Base-by-base conservation (phyloP, 2,329 filamentous ascomycete genomes). In the Ascochyta viciae-villosae region DNA sequence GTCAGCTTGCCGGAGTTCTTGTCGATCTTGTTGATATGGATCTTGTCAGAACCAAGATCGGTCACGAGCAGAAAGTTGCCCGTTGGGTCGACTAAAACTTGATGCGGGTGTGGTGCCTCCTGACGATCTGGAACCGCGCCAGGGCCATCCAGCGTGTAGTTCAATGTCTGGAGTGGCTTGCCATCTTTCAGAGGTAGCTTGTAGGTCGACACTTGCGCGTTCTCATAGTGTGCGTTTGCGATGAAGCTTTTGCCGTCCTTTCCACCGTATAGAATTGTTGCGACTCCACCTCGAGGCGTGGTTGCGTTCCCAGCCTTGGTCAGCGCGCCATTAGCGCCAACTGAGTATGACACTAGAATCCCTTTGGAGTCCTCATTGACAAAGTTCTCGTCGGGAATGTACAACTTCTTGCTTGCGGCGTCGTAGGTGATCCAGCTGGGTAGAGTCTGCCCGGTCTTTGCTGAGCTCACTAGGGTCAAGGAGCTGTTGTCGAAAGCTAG, bases 21-120 rank as follows among this genome's bases (percentile, higher is more conserved):
- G 61, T 83, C 74, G 65, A 85, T 81, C 66, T 74, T 75, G 75
- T 83, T 84, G 64, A 86, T 78, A 56, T 82, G 82, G 50, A 85
- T 75, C 24, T 82, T 66, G 63, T 86, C 83, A 6, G 82, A 81
- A 37, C 83, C 83, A 4, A 86, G 77, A 60, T 86, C 84, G 1
- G 81, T 78, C 13, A 79, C 76, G 1, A 86, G 70, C 23, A 85
- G 62, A 65, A 78, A 85, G 35, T 75, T 65, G n/a, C 81, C 81
- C 0, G 81, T 81, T 1, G 80, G 82, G 57, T 82, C 83, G 10
- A 77, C 71, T 60, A 82, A 76, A 6, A 78, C 78, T 19, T 81
- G 77, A 71, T 86, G 84, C 6, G 83, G 83, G 61, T 86, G 84
- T 9, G 83, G 77, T 6, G 77, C 78, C 58, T 85, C 80, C 68